A percentile compares a stretch with the other conserved stretches of the same genome.
Evolutionary conservation across 2,329 filamentous ascomycete species (phyloP).

Genomic region (Claviceps humidiphila): DNA sequence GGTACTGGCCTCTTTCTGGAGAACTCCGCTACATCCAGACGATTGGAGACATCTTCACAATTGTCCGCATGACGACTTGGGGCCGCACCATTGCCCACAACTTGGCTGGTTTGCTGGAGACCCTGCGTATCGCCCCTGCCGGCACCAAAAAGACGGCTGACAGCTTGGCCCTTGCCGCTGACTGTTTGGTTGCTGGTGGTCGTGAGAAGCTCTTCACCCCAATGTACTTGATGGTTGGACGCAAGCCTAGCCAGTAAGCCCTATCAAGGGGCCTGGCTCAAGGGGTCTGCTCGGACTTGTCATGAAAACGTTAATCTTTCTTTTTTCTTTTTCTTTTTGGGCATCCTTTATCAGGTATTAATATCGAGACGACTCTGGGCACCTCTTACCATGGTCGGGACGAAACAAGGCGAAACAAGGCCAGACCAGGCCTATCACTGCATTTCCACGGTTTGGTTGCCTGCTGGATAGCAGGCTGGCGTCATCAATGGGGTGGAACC

Average conservation of each 20-base stretch:
- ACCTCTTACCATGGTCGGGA: not conserved
- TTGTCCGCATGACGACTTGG: conserved; percentile 78
- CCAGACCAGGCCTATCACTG: not conserved
- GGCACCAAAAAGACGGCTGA: conserved; percentile 95
- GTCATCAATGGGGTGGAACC: not conserved
- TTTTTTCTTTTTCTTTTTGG: not conserved
- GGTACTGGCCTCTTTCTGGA: conserved; percentile 88
- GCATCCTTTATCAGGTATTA: not conserved
- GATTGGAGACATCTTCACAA: conserved; percentile 68
- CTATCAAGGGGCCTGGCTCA: too few species aligned
- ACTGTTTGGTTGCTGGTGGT: conserved; percentile 76
- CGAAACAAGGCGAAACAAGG: not conserved
- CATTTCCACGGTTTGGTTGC: not conserved
- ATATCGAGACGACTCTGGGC: not conserved
- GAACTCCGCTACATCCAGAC: conserved; percentile 72
- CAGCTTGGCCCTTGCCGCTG: conserved; percentile 67
- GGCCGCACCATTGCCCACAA: conserved; percentile 64
- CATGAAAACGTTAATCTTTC: not conserved
- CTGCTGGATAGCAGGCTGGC: conserved; percentile 1
- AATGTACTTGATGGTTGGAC: conserved; percentile 93
- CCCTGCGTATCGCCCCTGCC: conserved; percentile 56
- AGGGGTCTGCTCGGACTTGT: not conserved
- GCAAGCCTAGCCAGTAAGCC: conserved; percentile 49
- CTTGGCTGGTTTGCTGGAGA: conserved; percentile 66
- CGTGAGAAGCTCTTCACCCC: conserved; percentile 90